Evolutionary conservation across 192 early-diverging fungal genomes (phyloP), one percentile per base, ranked within the genome.

Genomic region (Coemansia sp.): DNA sequence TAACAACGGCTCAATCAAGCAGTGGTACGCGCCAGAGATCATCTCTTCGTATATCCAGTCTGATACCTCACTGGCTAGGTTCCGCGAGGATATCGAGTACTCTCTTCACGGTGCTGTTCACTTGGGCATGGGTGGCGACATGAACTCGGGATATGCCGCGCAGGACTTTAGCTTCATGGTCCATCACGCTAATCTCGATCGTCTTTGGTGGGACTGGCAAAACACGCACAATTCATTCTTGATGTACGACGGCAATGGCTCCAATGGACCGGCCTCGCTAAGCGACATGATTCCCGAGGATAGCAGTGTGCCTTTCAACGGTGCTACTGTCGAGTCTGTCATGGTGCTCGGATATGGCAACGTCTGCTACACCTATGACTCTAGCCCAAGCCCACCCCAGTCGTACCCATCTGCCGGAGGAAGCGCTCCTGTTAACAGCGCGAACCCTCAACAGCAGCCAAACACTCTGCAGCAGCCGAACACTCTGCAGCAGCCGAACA

Each of bases 131-230:
- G 73, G 74, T 38, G 80, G 84, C 27, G 80, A 82, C 35, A 82
- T 85, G 84, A 39, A 71, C 63, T 64, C 65, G 15, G 70, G 74
- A 24, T 80, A 74, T 41, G 77, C 76, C 11, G 76, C 84, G 1
- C 74, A 82, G 5, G 84, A 85, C 70, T 83, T 78, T 68, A 77
- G 61, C 66, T 83, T 83, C 55, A 83, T 83, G 80, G 59, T 78
- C 16, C 82, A 84, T 37, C 84, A 85, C 40, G 73, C 84, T 29
- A 80, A 80, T 38, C 53, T 85, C 11, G 84, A 85, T 62, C 68
- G 75, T 16, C 69, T 85, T 74, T 85, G 84, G 84, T 72, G 69
- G 69, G 76, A 82, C 67, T 85, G 84, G 84, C 84, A 85, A 63
- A 79, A 74, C 71, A 55, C 38, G 1, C 70, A 81, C 55, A 56